Evolutionary conservation across 768 basidiomycete genomes (phyloP), one percentile per base, ranked within the genome.

Genomic region (Tylopilus plumbeoviolaceoides): DNA sequence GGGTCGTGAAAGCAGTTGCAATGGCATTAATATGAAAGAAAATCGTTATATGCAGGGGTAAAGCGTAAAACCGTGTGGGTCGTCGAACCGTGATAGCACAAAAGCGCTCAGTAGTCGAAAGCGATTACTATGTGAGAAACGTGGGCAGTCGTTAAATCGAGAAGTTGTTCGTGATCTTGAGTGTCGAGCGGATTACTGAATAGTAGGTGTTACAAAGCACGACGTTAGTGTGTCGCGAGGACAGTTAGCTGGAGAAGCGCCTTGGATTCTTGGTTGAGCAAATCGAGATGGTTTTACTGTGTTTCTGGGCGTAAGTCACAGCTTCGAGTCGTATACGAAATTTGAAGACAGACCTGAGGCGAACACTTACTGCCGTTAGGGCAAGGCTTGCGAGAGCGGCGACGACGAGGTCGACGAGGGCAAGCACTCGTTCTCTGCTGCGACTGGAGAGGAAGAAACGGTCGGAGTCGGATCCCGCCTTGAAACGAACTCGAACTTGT

Each of bases 401-500:
- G 48, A 61, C 59, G 35, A 39, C 30, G n/a, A n/a, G 9, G 63
- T 48, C 63, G 59, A 48, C 55, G 54, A 56, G 41, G 39, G 55
- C 62, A 58, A 58, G 62, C 49, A 39, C 66, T 53, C 51, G 63
- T 48, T 53, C 47, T 55, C 31, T 30, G 52, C 50, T 59, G 53
- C 55, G 48, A 62, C 43, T 59, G 51, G 53, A 56, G 57, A 40
- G 46, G 23, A 48, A 60, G 58, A 60, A 59, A 64, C 57, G 47
- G 38, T 15, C 23, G 23, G 23, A 44, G 9, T 49, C 44, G 41
- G 27, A 6, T 30, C 42, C 36, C 18, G 30, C 18, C 20, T 14
- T 27, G n/a, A 3, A 30, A 55, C 20, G 56, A 70, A 70, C 20
- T 70, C 54, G 69, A 69, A 69, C 67, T 62, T 69, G 56, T 69